These are phyloP conservation scores for Argentina anserina DNA, from an alignment of 306 rosid species.

Conservation along the genomic window DNA sequence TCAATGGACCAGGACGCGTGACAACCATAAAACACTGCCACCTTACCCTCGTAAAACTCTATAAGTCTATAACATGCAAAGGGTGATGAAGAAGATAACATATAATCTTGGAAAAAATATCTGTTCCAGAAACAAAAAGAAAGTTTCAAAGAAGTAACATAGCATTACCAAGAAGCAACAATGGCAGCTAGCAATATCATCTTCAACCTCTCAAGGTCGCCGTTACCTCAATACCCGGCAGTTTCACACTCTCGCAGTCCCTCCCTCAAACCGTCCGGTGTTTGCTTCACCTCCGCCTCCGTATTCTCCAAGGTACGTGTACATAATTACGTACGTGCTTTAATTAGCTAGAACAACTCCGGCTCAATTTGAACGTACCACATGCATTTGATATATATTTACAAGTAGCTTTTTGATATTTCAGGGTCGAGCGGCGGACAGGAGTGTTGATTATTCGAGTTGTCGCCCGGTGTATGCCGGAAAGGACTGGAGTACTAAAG, in stretches of 20 bases:
- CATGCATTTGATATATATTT: background rate
- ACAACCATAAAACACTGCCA: slow-evolving; percentile 3
- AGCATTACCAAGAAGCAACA: slow-evolving; percentile 4
- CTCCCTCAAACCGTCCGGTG: slow-evolving; percentile 40
- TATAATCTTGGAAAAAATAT: too few relatives aligned
- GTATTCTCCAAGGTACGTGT: slow-evolving; percentile 39
- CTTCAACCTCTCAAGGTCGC: slow-evolving; percentile 51
- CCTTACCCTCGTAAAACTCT: background rate
- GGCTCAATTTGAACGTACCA: background rate
- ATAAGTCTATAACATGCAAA: slow-evolving; percentile 19
- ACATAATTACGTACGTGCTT: slow-evolving; percentile 32
- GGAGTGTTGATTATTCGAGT: slow-evolving; percentile 19
- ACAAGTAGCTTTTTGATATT: background rate
- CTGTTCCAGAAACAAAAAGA: background rate
- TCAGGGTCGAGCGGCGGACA: slow-evolving; percentile 42
- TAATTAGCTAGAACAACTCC: background rate
- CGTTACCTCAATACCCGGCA: slow-evolving; percentile 13
- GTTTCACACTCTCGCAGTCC: slow-evolving; percentile 27
- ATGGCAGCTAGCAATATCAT: slow-evolving; percentile 49
- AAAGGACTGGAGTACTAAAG: slow-evolving; percentile 16
- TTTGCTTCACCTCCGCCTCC: slow-evolving; percentile 45
- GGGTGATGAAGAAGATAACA: background rate
- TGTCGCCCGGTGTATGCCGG: slow-evolving; percentile 17
- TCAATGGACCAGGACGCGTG: slow-evolving; percentile 16
- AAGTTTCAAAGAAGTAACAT: background rate